These are phyloP conservation scores for Ophiostoma triangulosporum DNA, from an alignment of 2,329 filamentous ascomycete species.

Conservation along the genomic window DNA sequence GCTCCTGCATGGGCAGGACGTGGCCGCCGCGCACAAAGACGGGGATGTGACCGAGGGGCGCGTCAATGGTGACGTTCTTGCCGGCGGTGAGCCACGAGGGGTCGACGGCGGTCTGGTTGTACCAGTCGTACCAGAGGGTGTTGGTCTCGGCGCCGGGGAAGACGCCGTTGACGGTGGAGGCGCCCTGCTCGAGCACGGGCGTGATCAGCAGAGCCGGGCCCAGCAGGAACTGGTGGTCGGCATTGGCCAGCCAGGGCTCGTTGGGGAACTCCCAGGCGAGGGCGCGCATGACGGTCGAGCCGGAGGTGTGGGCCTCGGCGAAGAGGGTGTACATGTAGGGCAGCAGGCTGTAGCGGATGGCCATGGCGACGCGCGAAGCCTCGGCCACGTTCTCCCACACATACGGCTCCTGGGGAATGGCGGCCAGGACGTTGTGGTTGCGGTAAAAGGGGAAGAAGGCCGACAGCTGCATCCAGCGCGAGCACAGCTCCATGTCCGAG, in stretches of 20 bases:
- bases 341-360: conserved; percentile 62
- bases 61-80: conserved; percentile 27
- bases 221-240: conserved; percentile 39
- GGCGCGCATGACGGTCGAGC: conserved; percentile 53
- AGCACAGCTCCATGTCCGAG: conserved; percentile 55
- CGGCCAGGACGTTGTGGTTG: conserved; percentile 41
- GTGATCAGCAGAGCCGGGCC: conserved; percentile 34
- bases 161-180: conserved; percentile 27
- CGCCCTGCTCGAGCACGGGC: conserved; percentile 32
- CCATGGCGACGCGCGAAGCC: conserved; percentile 55
- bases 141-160: conserved; percentile 29
- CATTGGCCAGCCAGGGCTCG: conserved; percentile 30
- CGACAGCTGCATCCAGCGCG: conserved; percentile 61
- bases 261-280: conserved; percentile 57
- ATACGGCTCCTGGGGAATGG: conserved; percentile 55
- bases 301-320: conserved; percentile 43
- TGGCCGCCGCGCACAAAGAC: conserved; percentile 56
- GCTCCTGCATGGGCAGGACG: conserved; percentile 54
- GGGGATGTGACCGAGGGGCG: conserved; percentile 53
- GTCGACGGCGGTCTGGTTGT: conserved; percentile 44
- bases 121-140: conserved; percentile 65
- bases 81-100: conserved; percentile 19
- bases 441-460: conserved; percentile 67
- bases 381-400: conserved; percentile 48
- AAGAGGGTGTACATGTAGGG: conserved; percentile 70